Evolutionary conservation across 2,329 filamentous ascomycete species (phyloP), one percentile per base, ranked within the genome.

Genomic region (Apiospora marii): DNA sequence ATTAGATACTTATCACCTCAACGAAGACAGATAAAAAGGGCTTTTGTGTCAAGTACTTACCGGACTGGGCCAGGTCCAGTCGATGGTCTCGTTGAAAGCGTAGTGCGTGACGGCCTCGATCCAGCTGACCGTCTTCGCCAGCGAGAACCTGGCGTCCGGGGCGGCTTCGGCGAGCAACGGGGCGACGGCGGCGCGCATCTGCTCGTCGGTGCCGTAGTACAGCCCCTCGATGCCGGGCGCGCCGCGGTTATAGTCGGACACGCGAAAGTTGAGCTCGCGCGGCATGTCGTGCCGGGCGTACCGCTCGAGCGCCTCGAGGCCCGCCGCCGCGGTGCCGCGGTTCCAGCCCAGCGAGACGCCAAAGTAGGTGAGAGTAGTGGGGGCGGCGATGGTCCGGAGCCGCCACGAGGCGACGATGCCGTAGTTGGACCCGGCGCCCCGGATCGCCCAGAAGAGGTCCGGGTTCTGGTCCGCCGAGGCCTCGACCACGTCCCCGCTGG

Each of bases 231-330:
- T 69, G 2, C 75, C 73, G 83, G 82, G 30, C 80, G 77, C 69
- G 80, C 82, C 30, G 78, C 72, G 10, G 78, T 77, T 14, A 78
- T 80, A 67, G 81, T 69, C 81, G 74, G 83, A 82, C 7, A 85
- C 74, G 24, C 83, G 81, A 81, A 85, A 83, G 74, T 85, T 85
- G 30, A 85, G 74, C 78, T 84, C 83, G 8, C 75, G 72, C 10
- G 84, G 83, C 82, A 84, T 83, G 10, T 76, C 79, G 51, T 81
- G 77, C 14, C 72, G 68, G 24, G 73, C 74, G 58, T 77, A 80
- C 27, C 79, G 77, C 64, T 81, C 76, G 3, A 81, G 70, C 16
- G 78, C 78, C 69, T 94, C 92, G 6, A 94, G 84, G n/a, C 73
- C 78, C 3, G 76, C 75, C 16, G 77, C 77, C 4, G 77, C 74